Percentiles rank a stretch among this genome's conserved stretches.
These are phyloP conservation scores for Oehlia diaphana DNA, from an alignment of 192 early-diverging fungal genomes.

Conservation along the genomic window DNA sequence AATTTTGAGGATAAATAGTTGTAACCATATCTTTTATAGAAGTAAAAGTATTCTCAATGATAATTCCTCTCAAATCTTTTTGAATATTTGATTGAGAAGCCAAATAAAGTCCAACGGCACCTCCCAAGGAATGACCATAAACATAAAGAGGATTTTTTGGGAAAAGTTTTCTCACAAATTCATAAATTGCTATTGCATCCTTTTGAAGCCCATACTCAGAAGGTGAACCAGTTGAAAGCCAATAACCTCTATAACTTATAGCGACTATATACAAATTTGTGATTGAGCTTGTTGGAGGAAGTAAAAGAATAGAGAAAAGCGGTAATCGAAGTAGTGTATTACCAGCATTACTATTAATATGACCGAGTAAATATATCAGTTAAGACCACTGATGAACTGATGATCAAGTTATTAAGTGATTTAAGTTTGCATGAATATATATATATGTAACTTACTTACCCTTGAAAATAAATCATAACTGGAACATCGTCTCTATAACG, in stretches of 20 bases:
- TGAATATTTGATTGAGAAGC: slow-evolving; percentile 24
- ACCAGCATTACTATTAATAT: slow-evolving; percentile 38
- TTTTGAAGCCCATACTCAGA: slow-evolving; percentile 36
- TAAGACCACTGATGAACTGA: too few species aligned
- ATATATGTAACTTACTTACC: slow-evolving; percentile 28
- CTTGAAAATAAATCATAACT: slow-evolving; percentile 48
- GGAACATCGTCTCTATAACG: slow-evolving; percentile 13
- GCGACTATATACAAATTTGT: slow-evolving; percentile 36
- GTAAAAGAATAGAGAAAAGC: slow-evolving; percentile 32
- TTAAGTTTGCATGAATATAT: neutral
- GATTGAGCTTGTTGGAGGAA: slow-evolving; percentile 3
- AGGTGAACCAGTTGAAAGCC: slow-evolving; percentile 35
- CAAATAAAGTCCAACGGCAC: slow-evolving; percentile 37
- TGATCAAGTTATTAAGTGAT: too few species aligned
- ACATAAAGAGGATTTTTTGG: slow-evolving; percentile 32
- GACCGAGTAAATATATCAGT: neutral
- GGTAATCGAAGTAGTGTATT: slow-evolving; percentile 41
- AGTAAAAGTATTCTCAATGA: slow-evolving; percentile 46
- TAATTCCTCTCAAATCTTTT: slow-evolving; percentile 32
- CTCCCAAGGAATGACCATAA: slow-evolving; percentile 46
- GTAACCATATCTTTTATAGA: slow-evolving; percentile 41
- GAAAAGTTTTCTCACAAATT: slow-evolving; percentile 20
- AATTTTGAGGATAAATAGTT: slow-evolving; percentile 36
- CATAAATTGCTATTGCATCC: slow-evolving; percentile 36
- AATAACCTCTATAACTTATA: slow-evolving; percentile 43